phyloP scores from a whole-genome alignment of 371 early-diverging fungal species.

The Basidiobolus meristosporus region DNA sequence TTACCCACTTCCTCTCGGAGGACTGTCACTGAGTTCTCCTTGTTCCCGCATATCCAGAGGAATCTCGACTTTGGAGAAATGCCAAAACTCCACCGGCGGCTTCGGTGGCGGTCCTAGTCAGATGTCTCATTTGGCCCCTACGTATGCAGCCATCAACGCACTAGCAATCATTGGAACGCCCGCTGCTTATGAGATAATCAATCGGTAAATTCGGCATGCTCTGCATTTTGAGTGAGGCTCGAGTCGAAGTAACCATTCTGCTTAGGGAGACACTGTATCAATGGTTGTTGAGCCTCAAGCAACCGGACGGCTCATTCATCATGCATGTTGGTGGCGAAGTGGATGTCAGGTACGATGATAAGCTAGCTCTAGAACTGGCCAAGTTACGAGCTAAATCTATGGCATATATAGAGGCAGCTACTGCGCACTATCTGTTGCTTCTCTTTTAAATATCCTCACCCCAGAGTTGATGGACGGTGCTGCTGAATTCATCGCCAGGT shows the following conservation, averaged over 20 bases:
- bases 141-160: constrained; percentile 67
- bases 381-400: background rate
- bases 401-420: constrained; percentile 47
- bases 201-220: constrained; percentile 13
- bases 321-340: constrained; percentile 88
- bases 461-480: constrained; percentile 49
- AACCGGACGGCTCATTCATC: constrained; percentile 71
- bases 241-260: too few relatives aligned
- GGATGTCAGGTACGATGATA: constrained; percentile 43
- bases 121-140: constrained; percentile 62
- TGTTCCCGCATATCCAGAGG: constrained; percentile 18
- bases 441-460: constrained; percentile 56
- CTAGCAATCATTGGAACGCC: constrained; percentile 49
- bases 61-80: constrained; percentile 33
- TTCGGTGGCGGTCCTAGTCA: constrained; percentile 76
- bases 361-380: background rate
- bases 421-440: constrained; percentile 70
- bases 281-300: constrained; percentile 71
- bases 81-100: constrained; percentile 62
- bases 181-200: constrained; percentile 48
- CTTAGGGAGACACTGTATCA: constrained; percentile 31
- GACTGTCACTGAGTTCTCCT: background rate
- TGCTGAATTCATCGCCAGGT: constrained; percentile 47
- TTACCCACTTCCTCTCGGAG: background rate
- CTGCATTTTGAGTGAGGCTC: too few relatives aligned